phyloP scores from a whole-genome alignment of 345 rosid species.

The Moringa oleifera region DNA sequence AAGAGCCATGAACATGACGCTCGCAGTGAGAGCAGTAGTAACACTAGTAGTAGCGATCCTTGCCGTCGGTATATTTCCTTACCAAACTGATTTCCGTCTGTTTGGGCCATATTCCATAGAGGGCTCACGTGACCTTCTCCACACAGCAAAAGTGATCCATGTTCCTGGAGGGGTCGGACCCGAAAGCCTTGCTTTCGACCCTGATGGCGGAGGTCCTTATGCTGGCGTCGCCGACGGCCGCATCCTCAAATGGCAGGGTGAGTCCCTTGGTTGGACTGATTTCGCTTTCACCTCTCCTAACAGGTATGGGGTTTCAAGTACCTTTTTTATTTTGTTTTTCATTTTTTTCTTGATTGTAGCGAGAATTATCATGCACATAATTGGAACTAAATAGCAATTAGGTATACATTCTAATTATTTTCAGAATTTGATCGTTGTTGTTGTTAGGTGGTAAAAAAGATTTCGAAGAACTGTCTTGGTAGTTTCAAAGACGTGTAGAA shows the following conservation, averaged over 20 bases:
- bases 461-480: too few relatives aligned
- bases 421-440: too few relatives aligned
- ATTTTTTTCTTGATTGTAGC: too few relatives aligned
- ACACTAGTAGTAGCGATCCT: slow-evolving; percentile 15
- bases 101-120: slow-evolving; percentile 33
- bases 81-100: slow-evolving; percentile 16
- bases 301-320: slow-evolving; percentile 26
- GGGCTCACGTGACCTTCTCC: slow-evolving; percentile 34
- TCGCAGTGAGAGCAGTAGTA: slow-evolving; percentile 1
- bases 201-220: slow-evolving; percentile 53
- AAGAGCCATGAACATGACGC: slow-evolving; percentile 19
- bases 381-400: too few relatives aligned
- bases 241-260: slow-evolving; percentile 54
- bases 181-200: slow-evolving; percentile 61
- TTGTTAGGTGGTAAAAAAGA: too few relatives aligned
- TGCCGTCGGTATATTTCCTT: slow-evolving; percentile 16
- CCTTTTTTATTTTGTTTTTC: not conserved
- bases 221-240: slow-evolving; percentile 67
- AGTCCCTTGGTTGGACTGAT: slow-evolving; percentile 44
- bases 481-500: too few relatives aligned
- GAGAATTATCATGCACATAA: too few relatives aligned
- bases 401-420: too few relatives aligned
- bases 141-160: slow-evolving; percentile 28
- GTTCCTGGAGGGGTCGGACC: slow-evolving; percentile 57
- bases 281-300: slow-evolving; percentile 50